phyloP scores from a whole-genome alignment of 352 stramenopile species.

The Globisporangium paddicum region DNA sequence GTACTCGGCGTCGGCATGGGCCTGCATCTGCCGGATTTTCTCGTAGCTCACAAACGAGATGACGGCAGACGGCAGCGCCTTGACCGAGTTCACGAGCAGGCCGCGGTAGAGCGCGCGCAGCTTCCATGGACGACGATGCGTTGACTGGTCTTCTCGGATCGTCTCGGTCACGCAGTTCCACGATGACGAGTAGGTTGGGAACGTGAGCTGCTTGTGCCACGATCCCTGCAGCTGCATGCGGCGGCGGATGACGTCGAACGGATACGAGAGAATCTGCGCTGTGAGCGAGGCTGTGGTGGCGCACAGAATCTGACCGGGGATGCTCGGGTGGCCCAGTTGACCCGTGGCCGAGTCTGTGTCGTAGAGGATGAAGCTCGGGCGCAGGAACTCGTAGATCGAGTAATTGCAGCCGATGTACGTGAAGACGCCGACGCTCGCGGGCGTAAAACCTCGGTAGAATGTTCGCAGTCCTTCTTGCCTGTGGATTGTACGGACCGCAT shows the following conservation, averaged over 20 bases:
- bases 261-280: constrained; percentile 74
- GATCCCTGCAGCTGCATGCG: constrained; percentile 72
- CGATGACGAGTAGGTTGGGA: constrained; percentile 63
- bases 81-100: constrained; percentile 67
- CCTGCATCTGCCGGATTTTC: constrained; percentile 59
- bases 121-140: constrained; percentile 5
- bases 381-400: constrained; percentile 80
- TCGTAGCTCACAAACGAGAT: constrained; percentile 84
- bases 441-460: constrained; percentile 76
- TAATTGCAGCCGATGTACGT: constrained; percentile 85
- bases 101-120: constrained; percentile 65
- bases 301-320: constrained; percentile 76
- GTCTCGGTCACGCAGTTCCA: constrained; percentile 67
- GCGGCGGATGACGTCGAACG: constrained; percentile 75
- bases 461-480: constrained; percentile 37
- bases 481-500: constrained; percentile 51
- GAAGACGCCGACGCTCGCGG: constrained; percentile 69
- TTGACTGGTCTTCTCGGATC: constrained; percentile 24
- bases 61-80: constrained; percentile 59
- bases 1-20: constrained; percentile 24
- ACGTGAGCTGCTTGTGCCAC: constrained; percentile 57
- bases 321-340: constrained; percentile 57
- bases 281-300: constrained; percentile 59
- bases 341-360: constrained; percentile 48
- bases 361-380: constrained; percentile 75